A percentile compares a stretch with the other conserved stretches of the same genome.
Conservation (phyloP, 352 stramenopile species). For the Globisporangium okanoganense region DNA sequence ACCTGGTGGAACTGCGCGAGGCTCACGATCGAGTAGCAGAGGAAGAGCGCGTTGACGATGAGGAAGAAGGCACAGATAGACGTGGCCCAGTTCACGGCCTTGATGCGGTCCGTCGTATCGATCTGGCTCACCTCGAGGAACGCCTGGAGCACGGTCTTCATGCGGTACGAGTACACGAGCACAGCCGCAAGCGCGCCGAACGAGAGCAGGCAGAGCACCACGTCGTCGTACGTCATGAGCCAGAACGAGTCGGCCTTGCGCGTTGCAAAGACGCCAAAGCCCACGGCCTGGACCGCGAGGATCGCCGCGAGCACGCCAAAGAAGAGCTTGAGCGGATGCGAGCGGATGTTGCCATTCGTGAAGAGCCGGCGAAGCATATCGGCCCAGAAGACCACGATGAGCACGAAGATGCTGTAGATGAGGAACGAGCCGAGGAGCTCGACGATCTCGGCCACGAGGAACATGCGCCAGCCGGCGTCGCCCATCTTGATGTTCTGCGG, state of each 20-base stretch:
- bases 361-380: slow-evolving; percentile 94
- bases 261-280: slow-evolving; percentile 84
- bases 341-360: slow-evolving; percentile 64
- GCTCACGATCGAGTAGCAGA: slow-evolving; percentile 83
- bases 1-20: slow-evolving; percentile 85
- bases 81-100: slow-evolving; percentile 94
- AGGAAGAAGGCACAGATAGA: slow-evolving; percentile 95
- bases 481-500: slow-evolving; percentile 55
- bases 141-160: slow-evolving; percentile 94
- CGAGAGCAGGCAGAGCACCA: slow-evolving; percentile 82
- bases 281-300: slow-evolving; percentile 76
- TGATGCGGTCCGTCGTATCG: slow-evolving; percentile 94
- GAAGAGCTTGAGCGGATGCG: slow-evolving; percentile 89
- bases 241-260: slow-evolving; percentile 88
- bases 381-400: slow-evolving; percentile 97
- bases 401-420: slow-evolving; percentile 97
- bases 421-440: slow-evolving; percentile 90
- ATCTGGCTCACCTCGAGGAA: slow-evolving; percentile 96
- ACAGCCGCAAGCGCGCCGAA: slow-evolving; percentile 89
- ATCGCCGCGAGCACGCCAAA: slow-evolving; percentile 70
- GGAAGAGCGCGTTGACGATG: slow-evolving; percentile 87
- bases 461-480: slow-evolving; percentile 56
- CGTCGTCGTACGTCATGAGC: slow-evolving; percentile 95
- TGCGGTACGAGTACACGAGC: slow-evolving; percentile 93
- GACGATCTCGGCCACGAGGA: slow-evolving; percentile 84